Base-by-base conservation (phyloP, 2,329 filamentous ascomycete genomes). In the Botrytis medusae region DNA sequence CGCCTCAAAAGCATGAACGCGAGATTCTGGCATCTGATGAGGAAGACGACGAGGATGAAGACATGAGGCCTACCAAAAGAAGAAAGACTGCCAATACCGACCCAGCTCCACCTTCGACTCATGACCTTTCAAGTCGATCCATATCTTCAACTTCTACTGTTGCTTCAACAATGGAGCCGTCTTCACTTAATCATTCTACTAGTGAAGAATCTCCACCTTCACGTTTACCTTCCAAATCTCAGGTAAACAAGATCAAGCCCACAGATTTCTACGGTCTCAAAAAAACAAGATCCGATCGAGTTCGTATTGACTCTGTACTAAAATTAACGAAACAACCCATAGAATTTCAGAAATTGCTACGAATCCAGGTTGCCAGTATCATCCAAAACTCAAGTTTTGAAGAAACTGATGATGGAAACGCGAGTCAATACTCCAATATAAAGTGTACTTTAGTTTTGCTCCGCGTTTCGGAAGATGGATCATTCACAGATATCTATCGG, bases 41-140 rank as follows among this genome's bases (percentile, higher is more conserved):
- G 37, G 77, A 79, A 9, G 76, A 77, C 34, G 77, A 78, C 2
- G 76, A 79, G 40, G 75, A 77, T 34, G 77, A 79, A n/a, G 74
- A 77, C 12, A 62, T 46, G 20, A 69, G 75, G 57, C 77, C 77
- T 22, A 61, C 75, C 42, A 80, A 80, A 71, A 76, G 79, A 54
- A 77, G 78, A 22, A 78, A 72, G 60, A 73, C 72, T 4, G 57
- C 46, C 48, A 59, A n/a, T 20, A 44, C 29, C 37, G 25, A 70
- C 37, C 40, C 22, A 40, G 34, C 32, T 16, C 22, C 68, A 16
- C 25, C 20, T 25, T 42, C 32, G 16, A 25, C 40, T 32, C 64
- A 54, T 54, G 34, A 67, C 22, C n/a, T 25, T 40, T 67, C 64
- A 25, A 51, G 37, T 40, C 64, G 64, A 71, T 40, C 68, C 12